Evolutionary conservation across 129 eudicot species (phyloP), one percentile per base, ranked within the genome.

Genomic region (Solidago caesia): DNA sequence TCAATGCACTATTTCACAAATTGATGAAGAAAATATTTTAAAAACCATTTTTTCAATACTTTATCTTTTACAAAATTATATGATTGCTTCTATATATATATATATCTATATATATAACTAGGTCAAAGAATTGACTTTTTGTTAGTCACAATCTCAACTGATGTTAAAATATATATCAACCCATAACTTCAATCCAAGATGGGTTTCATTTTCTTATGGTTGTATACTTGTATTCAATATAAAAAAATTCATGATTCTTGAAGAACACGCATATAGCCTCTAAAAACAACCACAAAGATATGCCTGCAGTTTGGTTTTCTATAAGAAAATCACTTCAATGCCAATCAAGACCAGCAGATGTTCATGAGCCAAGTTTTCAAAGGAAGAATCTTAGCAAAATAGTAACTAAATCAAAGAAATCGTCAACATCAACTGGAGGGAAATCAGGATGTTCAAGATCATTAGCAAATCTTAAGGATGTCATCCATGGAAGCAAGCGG

Each of bases 231-330:
- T 59, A 10, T 5, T 57, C 10, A 16, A 13, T n/a, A 57, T 4
- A 6, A 68, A 70, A 47, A 69, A 13, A 4, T 64, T 47, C 64
- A 53, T 41, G 58, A 68, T 71, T 43, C 25, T 8, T 56, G 72
- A 66, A 78, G 75, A 52, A 14, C 66, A 62, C 53, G 77, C 13
- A 80, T 55, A 60, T 7, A 68, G 27, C 51, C 33, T 29, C 29
- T 15, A 62, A 58, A 63, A 13, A 55, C n/a, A 52, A 58, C 27
- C 39, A 51, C 70, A 60, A 4, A 47, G 68, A 81, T 67, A 92
- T 92, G 98, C 91, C 96, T 45, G 85, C 96, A 53, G 89, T 87
- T 57, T 92, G 98, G 98, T 82, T 84, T 78, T 79, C 89, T 15
- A 58, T 89, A 42, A 84, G 82, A 86, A 92, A 68, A 64, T 89